These are phyloP conservation scores for Metschnikowia orientalis DNA, from an alignment of 805 yeast genomes.

Conservation along the genomic window DNA sequence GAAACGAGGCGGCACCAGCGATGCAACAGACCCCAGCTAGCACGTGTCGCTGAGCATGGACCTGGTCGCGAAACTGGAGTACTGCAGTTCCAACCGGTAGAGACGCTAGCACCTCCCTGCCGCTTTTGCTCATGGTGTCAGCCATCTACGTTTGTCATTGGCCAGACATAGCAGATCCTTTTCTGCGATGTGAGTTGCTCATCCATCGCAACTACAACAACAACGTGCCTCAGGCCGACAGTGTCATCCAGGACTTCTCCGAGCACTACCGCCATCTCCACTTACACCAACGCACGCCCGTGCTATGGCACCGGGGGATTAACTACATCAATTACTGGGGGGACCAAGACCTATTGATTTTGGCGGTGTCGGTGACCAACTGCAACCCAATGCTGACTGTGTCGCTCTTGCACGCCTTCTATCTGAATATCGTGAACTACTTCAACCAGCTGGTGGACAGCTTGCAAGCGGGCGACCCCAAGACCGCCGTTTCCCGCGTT, in stretches of 20 bases:
- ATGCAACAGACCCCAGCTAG: no score
- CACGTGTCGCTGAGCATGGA: not conserved
- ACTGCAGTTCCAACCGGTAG: not conserved
- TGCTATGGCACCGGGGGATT: conserved; percentile 45
- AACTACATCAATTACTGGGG: conserved; percentile 50
- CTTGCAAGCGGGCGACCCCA: not conserved
- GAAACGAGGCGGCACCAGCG: no score
- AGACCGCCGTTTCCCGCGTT: not conserved
- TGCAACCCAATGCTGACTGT: conserved; percentile 55
- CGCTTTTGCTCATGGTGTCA: conserved; percentile 27
- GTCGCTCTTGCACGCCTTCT: conserved; percentile 47
- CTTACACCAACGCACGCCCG: conserved; percentile 30
- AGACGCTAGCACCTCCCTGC: not conserved
- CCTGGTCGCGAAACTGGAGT: not conserved
- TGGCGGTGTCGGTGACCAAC: conserved; percentile 43
- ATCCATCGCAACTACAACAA: conserved; percentile 33
- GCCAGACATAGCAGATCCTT: conserved; percentile 25
- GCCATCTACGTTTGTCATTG: conserved; percentile 36
- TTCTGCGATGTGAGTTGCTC: conserved; percentile 28
- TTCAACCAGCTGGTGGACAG: conserved; percentile 12
- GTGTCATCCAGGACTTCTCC: conserved; percentile 26
- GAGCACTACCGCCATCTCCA: conserved; percentile 17
- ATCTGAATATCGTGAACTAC: conserved; percentile 27
- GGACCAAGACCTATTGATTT: conserved; percentile 40
- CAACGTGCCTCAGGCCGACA: conserved; percentile 24